phyloP scores from a whole-genome alignment of 164 flowering plant species.

The Liriodendron chinense region DNA sequence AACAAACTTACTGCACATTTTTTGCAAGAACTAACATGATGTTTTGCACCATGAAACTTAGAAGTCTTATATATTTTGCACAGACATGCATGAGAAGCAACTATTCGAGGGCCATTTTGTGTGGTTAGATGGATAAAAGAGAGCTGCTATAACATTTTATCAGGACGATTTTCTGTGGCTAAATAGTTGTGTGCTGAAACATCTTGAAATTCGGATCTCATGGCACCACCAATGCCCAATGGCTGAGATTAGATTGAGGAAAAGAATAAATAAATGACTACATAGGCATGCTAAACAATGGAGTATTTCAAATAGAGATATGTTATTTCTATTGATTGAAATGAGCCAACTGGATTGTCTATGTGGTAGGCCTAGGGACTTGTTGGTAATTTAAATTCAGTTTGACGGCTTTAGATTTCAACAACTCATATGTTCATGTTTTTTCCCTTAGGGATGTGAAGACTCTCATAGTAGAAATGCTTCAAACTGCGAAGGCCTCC shows the following conservation, averaged over 20 bases:
- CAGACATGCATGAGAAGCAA: too few species aligned
- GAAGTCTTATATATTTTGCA: too few species aligned
- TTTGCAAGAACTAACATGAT: too few species aligned
- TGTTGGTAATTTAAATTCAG: not conserved
- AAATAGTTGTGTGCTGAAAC: too few species aligned
- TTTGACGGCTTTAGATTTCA: not conserved
- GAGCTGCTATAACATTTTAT: too few species aligned
- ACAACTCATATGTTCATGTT: not conserved
- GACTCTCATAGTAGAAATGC: slow-evolving; percentile 83
- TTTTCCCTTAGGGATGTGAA: slow-evolving; percentile 68
- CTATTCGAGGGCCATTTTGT: too few species aligned
- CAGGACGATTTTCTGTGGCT: too few species aligned
- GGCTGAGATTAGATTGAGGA: not conserved
- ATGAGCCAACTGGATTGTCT: not conserved
- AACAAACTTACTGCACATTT: too few species aligned
- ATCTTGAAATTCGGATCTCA: not conserved
- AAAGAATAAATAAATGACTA: not conserved
- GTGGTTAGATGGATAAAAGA: too few species aligned
- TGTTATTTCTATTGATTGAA: not conserved
- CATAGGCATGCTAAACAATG: not conserved
- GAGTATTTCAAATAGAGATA: not conserved
- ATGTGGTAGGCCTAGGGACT: not conserved
- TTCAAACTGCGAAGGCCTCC: slow-evolving; percentile 61
- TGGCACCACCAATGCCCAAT: not conserved
- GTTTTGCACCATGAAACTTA: too few species aligned